A percentile compares a stretch with the other conserved stretches of the same genome.
phyloP scores from a whole-genome alignment of 2,329 filamentous ascomycete genomes.

The Aspergillus udagawae region DNA sequence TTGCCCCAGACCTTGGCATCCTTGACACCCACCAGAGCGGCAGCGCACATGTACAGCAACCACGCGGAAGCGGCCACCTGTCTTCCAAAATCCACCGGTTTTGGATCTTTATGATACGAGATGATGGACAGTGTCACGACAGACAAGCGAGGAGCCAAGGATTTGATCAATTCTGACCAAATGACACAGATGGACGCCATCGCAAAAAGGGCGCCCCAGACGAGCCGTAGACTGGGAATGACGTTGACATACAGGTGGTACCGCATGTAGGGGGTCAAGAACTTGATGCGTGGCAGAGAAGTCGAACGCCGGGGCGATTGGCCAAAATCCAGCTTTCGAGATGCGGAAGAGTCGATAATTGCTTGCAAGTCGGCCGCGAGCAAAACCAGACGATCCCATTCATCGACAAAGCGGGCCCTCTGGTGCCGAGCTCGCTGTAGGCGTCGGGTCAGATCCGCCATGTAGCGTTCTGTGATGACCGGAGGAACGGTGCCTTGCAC shows the following conservation, averaged over 20 bases:
- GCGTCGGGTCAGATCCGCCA: slow-evolving; percentile 82
- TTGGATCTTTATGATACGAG: slow-evolving; percentile 66
- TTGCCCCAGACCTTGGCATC: slow-evolving; percentile 98
- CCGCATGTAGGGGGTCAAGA: slow-evolving; percentile 77
- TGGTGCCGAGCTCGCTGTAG: slow-evolving; percentile 79
- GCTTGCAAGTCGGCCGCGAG: slow-evolving; percentile 71
- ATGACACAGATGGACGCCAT: slow-evolving; percentile 77
- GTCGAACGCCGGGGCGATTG: slow-evolving; percentile 53
- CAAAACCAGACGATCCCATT: slow-evolving; percentile 77
- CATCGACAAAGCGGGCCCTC: slow-evolving; percentile 73
- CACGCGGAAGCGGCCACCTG: slow-evolving; percentile 80
- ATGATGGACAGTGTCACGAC: slow-evolving; percentile 59
- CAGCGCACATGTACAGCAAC: slow-evolving; percentile 95
- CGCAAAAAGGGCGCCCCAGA: slow-evolving; percentile 63
- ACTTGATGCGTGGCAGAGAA: slow-evolving; percentile 51
- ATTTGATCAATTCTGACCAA: slow-evolving; percentile 90
- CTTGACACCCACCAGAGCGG: slow-evolving; percentile 79
- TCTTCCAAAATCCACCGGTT: slow-evolving; percentile 77
- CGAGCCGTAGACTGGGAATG: slow-evolving; percentile 64
- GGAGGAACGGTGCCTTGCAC: slow-evolving; percentile 56
- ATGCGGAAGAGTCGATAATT: slow-evolving; percentile 77
- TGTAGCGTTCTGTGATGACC: slow-evolving; percentile 86
- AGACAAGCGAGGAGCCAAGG: slow-evolving; percentile 72
- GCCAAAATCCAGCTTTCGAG: slow-evolving; percentile 74
- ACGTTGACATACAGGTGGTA: slow-evolving; percentile 73